These are phyloP conservation scores for Pelargonium myrrhifolium DNA, from an alignment of 441 rosid species.

Conservation along the genomic window DNA sequence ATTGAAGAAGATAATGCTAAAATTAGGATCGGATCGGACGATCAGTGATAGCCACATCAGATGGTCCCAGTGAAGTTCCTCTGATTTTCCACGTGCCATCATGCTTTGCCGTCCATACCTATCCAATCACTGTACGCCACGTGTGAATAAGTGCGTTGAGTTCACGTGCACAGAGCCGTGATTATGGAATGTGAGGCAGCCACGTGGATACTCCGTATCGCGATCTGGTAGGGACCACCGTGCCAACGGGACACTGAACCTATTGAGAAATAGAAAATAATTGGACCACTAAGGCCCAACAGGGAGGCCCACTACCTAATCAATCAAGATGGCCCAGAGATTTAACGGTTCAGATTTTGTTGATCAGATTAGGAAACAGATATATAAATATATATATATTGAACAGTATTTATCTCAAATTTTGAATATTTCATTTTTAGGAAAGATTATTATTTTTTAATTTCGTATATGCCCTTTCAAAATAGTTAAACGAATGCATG, in stretches of 20 bases:
- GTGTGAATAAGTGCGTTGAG: neutral
- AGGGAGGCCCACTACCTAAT: neutral
- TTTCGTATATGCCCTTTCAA: too few species aligned
- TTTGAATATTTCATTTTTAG: too few species aligned
- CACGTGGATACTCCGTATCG: neutral
- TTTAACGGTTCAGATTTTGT: neutral
- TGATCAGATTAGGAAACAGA: too few species aligned
- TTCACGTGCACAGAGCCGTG: neutral
- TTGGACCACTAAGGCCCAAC: neutral
- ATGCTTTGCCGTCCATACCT: neutral
- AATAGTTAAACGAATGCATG: too few species aligned
- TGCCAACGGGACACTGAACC: neutral
- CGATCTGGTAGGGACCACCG: neutral
- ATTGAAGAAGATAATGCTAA: neutral
- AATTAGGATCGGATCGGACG: neutral
- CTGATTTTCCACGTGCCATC: neutral
- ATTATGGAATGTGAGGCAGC: neutral
- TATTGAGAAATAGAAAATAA: neutral
- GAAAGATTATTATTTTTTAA: too few species aligned
- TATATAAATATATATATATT: too few species aligned
- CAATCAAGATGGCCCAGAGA: neutral
- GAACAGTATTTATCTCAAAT: too few species aligned
- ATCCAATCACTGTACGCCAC: neutral
- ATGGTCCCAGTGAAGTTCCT: neutral
- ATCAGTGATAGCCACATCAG: neutral